A percentile compares a stretch with the other conserved stretches of the same genome.
Conservation (phyloP, 441 rosid genomes). For the Sinapis alba region DNA sequence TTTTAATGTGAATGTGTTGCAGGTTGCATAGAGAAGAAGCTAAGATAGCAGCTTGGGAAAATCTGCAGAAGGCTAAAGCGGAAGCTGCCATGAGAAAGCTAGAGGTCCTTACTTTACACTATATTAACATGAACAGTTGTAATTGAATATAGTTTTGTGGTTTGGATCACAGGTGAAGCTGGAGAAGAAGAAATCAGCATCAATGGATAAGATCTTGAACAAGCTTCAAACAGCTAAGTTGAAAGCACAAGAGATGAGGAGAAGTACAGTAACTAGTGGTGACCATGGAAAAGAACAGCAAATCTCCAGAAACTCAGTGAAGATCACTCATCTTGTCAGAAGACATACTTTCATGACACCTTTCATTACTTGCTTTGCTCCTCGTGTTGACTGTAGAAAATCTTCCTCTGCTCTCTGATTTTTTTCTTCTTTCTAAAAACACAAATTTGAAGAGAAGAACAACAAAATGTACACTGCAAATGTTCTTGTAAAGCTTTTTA, state of each 20-base stretch:
- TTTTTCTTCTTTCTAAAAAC: neutral
- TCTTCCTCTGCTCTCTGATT: conserved; percentile 33
- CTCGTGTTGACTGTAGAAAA: conserved; percentile 43
- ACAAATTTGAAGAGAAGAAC: neutral
- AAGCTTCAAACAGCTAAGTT: conserved; percentile 68
- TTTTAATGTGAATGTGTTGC: neutral
- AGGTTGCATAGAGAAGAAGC: conserved; percentile 89
- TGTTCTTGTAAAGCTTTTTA: conserved; percentile 22
- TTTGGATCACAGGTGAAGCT: conserved; percentile 60
- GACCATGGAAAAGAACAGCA: conserved; percentile 15
- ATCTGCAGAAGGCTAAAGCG: conserved; percentile 90
- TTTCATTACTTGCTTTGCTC: conserved; percentile 52
- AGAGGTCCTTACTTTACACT: conserved; percentile 52
- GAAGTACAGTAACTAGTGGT: conserved; percentile 41
- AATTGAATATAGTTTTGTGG: neutral
- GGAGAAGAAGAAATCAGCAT: conserved; percentile 84
- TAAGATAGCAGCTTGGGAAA: conserved; percentile 92
- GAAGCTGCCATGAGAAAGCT: conserved; percentile 87
- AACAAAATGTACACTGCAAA: neutral
- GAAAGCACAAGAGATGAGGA: conserved; percentile 85
- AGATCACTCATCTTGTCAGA: conserved; percentile 43
- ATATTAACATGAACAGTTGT: neutral
- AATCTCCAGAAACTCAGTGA: conserved; percentile 41
- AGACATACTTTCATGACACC: conserved; percentile 42
- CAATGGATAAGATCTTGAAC: conserved; percentile 75